Evolutionary conservation across 1,139 yeast species (phyloP).

Genomic region (Nakaseomyces nivariensis): DNA sequence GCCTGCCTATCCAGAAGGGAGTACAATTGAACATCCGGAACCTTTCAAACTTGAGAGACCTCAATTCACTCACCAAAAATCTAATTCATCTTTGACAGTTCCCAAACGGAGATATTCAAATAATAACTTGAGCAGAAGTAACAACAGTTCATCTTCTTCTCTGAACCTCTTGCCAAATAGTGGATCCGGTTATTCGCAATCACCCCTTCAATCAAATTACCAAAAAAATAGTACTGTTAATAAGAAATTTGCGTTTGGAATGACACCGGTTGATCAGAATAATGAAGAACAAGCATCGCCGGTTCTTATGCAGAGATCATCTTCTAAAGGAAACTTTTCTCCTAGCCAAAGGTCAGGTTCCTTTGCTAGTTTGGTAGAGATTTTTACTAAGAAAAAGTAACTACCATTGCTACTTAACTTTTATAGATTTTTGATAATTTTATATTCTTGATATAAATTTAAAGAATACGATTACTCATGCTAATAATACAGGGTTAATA

Average conservation of each 20-base stretch:
- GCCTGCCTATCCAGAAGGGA: conserved; percentile 44
- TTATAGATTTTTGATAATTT: neutral
- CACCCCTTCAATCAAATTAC: conserved; percentile 6
- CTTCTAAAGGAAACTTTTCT: conserved; percentile 5
- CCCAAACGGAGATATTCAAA: conserved; percentile 9
- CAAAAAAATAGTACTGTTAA: conserved; percentile 15
- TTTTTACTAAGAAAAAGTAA: conserved; percentile 9
- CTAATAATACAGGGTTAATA: no score
- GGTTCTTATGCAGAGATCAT: neutral
- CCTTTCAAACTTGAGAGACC: conserved; percentile 14
- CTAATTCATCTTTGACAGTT: conserved; percentile 13
- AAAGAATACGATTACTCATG: neutral
- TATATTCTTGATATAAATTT: neutral
- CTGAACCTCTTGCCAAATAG: conserved; percentile 11
- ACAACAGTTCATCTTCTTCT: conserved; percentile 18
- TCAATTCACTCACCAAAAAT: conserved; percentile 13
- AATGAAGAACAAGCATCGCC: conserved; percentile 7
- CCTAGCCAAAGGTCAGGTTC: conserved; percentile 12
- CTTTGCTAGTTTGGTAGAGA: conserved; percentile 13
- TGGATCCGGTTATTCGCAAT: conserved; percentile 8
- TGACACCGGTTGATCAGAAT: conserved; percentile 16
- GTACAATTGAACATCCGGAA: conserved; percentile 3
- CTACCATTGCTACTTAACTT: neutral
- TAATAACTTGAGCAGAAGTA: conserved; percentile 15
- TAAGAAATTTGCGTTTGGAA: conserved; percentile 20